Evolutionary conservation across 2,329 filamentous ascomycete species (phyloP).

Genomic region (Apiospora hydei): DNA sequence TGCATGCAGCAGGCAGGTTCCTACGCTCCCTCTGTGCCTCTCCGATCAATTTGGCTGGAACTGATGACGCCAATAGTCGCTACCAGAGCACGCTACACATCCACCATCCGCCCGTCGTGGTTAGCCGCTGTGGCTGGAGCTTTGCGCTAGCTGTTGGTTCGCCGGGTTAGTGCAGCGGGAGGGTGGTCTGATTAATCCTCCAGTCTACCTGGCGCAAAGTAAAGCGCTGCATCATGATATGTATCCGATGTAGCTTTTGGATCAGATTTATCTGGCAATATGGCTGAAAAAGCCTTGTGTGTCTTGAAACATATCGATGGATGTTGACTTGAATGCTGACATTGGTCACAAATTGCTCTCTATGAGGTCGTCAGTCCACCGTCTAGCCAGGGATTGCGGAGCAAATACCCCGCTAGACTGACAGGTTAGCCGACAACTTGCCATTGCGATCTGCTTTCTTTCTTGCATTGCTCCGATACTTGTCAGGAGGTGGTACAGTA

Average conservation of each 20-base stretch:
- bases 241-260: neutral
- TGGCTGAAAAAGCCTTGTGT: neutral
- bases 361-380: neutral
- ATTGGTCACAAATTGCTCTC: neutral
- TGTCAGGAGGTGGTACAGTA: neutral
- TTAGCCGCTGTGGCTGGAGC: conserved; percentile 11
- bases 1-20: conserved; percentile 12
- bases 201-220: neutral
- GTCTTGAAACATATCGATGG: neutral
- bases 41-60: conserved; percentile 8
- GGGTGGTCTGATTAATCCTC: neutral
- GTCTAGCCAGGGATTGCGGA: neutral
- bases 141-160: neutral
- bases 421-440: neutral
- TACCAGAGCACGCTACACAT: neutral
- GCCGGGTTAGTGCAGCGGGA: neutral
- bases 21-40: neutral
- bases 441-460: neutral
- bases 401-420: neutral
- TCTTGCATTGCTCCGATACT: neutral
- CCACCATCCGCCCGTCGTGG: neutral
- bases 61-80: conserved; percentile 23
- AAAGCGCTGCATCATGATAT: neutral
- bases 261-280: no score
- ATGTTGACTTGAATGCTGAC: neutral